Percentiles rank a stretch among this genome's conserved stretches.
phyloP scores from a whole-genome alignment of 352 stramenopile genomes.

The Phytopythium boreale region DNA sequence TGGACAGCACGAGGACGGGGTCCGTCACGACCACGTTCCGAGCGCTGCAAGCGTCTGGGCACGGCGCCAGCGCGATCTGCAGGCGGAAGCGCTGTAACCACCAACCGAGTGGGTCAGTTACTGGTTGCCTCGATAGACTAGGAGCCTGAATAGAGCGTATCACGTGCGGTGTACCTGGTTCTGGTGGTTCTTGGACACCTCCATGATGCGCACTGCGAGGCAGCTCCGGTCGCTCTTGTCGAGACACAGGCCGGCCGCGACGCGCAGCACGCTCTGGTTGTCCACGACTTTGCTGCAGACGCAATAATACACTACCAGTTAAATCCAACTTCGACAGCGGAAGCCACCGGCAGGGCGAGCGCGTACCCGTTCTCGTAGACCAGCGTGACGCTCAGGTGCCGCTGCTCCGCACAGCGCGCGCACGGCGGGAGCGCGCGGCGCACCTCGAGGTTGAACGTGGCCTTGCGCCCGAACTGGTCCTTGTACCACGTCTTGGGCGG shows the following conservation, averaged over 20 bases:
- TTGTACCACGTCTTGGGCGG: conserved; percentile 74
- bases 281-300: conserved; percentile 66
- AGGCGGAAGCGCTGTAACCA: conserved; percentile 49
- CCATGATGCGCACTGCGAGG: conserved; percentile 64
- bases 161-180: conserved; percentile 47
- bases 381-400: conserved; percentile 55
- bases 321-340: background rate
- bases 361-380: conserved; percentile 64
- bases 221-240: conserved; percentile 48
- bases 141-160: too few species aligned
- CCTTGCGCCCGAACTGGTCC: conserved; percentile 75
- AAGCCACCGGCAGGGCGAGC: background rate
- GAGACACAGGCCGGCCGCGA: conserved; percentile 58
- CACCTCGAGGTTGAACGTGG: conserved; percentile 59
- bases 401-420: conserved; percentile 40
- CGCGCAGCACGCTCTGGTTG: conserved; percentile 71
- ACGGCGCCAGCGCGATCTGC: conserved; percentile 46
- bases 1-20: conserved; percentile 60
- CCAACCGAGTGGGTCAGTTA: background rate
- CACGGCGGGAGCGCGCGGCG: conserved; percentile 29
- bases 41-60: conserved; percentile 20
- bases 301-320: background rate
- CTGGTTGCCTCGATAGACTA: background rate
- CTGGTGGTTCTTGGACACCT: conserved; percentile 83
- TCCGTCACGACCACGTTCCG: conserved; percentile 34